These are phyloP conservation scores for Phytopythium vexans DNA, from an alignment of 352 stramenopile species.

Conservation along the genomic window DNA sequence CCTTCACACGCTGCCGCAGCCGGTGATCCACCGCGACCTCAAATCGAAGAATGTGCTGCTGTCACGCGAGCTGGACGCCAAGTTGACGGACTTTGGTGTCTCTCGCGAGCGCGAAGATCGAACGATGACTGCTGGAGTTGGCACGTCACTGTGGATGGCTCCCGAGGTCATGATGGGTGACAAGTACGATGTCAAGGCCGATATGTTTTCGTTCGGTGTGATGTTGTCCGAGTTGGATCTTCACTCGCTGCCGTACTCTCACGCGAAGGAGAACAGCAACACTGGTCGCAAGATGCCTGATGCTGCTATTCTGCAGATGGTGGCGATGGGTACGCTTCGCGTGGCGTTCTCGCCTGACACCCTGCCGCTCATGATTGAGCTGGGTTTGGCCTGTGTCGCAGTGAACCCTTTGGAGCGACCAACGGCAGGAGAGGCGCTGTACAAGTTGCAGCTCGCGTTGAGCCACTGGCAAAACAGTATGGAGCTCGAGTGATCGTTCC, in stretches of 20 bases:
- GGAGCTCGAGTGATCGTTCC: no score
- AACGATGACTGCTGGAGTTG: no score
- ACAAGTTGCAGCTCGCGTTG: constrained; percentile 15
- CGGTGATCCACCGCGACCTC: constrained; percentile 67
- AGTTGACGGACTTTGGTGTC: no score
- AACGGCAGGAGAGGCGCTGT: constrained; percentile 24
- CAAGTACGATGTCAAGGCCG: constrained; percentile 17
- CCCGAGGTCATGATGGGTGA: constrained; percentile 35
- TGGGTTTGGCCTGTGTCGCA: constrained; percentile 23
- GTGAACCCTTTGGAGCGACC: constrained; percentile 24
- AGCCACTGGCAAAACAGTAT: not conserved
- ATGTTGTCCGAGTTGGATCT: constrained; percentile 26
- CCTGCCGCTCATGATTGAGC: constrained; percentile 10
- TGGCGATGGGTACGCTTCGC: constrained; percentile 23
- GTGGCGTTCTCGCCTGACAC: constrained; percentile 28
- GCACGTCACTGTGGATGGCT: no score
- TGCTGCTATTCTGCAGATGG: constrained; percentile 24
- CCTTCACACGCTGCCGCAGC: constrained; percentile 21
- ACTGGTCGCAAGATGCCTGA: constrained; percentile 12
- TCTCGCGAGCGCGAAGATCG: no score
- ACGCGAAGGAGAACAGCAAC: constrained; percentile 15
- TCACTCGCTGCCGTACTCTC: constrained; percentile 22
- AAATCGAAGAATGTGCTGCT: constrained; percentile 79
- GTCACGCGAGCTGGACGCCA: constrained; percentile 36
- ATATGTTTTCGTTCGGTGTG: constrained; percentile 26